Conservation (phyloP, 495 filamentous ascomycete genomes). For the Melanomma pulvis-pyrius region DNA sequence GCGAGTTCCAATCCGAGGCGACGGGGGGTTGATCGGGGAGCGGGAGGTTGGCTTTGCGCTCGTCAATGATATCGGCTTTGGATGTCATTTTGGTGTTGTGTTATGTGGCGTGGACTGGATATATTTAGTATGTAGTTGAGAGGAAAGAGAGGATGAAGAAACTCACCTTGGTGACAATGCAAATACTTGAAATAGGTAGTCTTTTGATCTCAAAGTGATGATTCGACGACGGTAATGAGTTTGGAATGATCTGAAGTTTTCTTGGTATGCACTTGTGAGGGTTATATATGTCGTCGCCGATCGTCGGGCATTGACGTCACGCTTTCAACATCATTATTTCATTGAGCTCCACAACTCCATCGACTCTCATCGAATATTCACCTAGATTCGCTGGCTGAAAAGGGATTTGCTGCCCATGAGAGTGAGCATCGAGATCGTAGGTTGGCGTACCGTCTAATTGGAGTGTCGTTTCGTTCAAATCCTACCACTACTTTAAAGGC, state of each 20-base stretch:
- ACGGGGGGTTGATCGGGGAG: slow-evolving; percentile 76
- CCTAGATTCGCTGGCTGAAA: background rate
- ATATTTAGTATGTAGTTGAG: background rate
- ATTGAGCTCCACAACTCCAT: background rate
- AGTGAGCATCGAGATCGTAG: too few species aligned
- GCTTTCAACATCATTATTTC: background rate
- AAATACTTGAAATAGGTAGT: background rate
- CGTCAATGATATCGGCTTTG: slow-evolving; percentile 67
- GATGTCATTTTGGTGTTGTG: slow-evolving; percentile 21
- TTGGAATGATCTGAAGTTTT: too few species aligned
- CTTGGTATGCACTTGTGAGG: too few species aligned
- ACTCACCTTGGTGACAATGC: background rate
- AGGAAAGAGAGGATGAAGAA: background rate
- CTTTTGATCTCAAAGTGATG: too few species aligned
- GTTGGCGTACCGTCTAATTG: too few species aligned
- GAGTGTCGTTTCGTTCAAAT: too few species aligned
- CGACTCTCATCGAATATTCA: background rate
- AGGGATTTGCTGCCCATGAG: too few species aligned
- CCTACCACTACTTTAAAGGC: too few species aligned
- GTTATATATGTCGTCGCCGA: background rate
- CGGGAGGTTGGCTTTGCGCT: slow-evolving; percentile 70
- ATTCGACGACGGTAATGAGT: too few species aligned
- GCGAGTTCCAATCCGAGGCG: slow-evolving; percentile 74
- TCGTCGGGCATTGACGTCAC: background rate
- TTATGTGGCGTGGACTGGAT: background rate